These are phyloP conservation scores for Eremochloa ophiuroides DNA, from an alignment of 176 grass and related monocot species.

Conservation along the genomic window DNA sequence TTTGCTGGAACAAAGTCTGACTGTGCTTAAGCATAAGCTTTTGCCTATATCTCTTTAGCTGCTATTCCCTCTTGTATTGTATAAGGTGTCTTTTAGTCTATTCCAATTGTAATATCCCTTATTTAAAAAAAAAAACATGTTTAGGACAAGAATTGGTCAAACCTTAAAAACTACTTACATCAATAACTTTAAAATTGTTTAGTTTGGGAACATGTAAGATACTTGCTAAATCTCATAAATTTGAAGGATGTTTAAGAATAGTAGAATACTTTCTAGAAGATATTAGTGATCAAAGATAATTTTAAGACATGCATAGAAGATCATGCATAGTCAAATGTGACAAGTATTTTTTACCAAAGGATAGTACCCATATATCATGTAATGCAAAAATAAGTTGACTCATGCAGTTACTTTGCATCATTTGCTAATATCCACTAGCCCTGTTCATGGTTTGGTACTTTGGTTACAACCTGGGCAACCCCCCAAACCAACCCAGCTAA, in stretches of 20 bases:
- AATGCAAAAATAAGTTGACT: not conserved
- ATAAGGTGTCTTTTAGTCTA: not conserved
- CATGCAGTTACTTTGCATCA: not conserved
- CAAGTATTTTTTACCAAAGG: not conserved
- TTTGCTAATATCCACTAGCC: not conserved
- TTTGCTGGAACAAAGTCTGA: conserved; percentile 8
- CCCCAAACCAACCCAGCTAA: too few species aligned
- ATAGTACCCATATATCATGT: not conserved
- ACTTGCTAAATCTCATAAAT: not conserved
- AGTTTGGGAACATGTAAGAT: not conserved
- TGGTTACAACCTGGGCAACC: too few species aligned
- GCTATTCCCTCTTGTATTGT: not conserved
- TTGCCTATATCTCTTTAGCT: conserved; percentile 9
- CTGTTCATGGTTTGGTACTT: not conserved
- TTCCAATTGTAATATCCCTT: not conserved
- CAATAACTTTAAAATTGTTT: not conserved
- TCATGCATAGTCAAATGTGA: not conserved
- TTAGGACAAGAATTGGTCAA: not conserved
- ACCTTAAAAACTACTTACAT: not conserved
- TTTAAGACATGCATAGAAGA: too few species aligned
- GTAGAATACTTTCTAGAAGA: not conserved
- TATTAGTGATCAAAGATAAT: not conserved
- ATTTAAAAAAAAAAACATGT: not conserved
- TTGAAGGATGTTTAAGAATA: not conserved
- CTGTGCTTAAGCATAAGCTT: not conserved